A percentile compares a stretch with the other conserved stretches of the same genome.
Conservation (phyloP, 768 basidiomycete genomes). For the Crepidotus variabilis region DNA sequence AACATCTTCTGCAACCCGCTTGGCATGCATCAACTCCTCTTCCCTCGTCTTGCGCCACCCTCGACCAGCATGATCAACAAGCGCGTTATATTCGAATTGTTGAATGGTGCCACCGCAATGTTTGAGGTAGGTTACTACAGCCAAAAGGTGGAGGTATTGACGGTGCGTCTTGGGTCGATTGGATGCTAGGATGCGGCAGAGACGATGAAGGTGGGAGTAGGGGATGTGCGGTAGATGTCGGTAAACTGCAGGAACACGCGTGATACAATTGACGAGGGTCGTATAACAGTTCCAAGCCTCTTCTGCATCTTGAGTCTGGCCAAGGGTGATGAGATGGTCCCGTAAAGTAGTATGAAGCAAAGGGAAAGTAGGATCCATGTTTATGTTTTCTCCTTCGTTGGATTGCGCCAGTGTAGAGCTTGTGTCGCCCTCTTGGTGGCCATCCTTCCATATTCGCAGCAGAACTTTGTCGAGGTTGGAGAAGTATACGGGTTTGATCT, state of each 20-base stretch:
- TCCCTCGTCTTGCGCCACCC: conserved; percentile 57
- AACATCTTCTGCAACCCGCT: conserved; percentile 63
- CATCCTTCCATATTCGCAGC: conserved; percentile 1
- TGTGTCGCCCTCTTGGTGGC: conserved; percentile 3
- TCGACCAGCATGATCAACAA: conserved; percentile 64
- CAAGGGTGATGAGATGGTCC: conserved; percentile 15
- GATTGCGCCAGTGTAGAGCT: background rate
- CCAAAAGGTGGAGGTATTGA: conserved; percentile 62
- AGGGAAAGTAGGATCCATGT: conserved; percentile 6
- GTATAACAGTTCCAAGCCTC: conserved; percentile 42
- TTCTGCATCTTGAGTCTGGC: conserved; percentile 18
- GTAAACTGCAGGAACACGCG: conserved; percentile 16
- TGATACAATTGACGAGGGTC: conserved; percentile 27
- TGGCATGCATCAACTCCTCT: conserved; percentile 56
- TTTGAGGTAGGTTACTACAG: conserved; percentile 58
- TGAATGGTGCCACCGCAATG: conserved; percentile 50
- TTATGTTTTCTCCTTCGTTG: background rate
- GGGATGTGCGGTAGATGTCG: conserved; percentile 26
- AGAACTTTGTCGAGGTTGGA: background rate
- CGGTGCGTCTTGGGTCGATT: conserved; percentile 53
- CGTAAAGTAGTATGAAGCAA: conserved; percentile 6
- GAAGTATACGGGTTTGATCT: conserved; percentile 13
- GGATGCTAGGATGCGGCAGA: conserved; percentile 56
- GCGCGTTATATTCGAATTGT: conserved; percentile 73
- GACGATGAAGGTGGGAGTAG: conserved; percentile 52